Percentiles rank a stretch among this genome's conserved stretches.
phyloP scores from a whole-genome alignment of 257 asterid genomes.

The Mitragyna speciosa region DNA sequence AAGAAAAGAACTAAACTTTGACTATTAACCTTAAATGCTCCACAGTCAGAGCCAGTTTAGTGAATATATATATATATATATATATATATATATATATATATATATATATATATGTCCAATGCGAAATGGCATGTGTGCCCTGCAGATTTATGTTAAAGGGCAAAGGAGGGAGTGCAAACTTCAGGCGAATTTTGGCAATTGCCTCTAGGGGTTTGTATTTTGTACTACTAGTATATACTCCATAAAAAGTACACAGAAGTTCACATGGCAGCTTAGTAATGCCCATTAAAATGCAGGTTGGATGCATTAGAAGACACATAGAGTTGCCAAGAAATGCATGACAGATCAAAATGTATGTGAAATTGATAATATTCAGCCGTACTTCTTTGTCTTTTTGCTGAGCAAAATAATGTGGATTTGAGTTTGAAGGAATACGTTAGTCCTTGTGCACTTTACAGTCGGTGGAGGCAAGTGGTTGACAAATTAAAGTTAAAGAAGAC shows the following conservation, averaged over 20 bases:
- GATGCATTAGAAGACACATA: background rate
- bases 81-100: no score
- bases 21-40: background rate
- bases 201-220: background rate
- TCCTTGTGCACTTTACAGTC: background rate
- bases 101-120: background rate
- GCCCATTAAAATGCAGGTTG: background rate
- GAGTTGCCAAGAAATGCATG: background rate
- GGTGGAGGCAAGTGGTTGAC: constrained; percentile 1
- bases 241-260: background rate
- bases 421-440: background rate
- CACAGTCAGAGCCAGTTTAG: background rate
- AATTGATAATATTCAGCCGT: background rate
- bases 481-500: background rate
- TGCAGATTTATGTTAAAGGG: background rate
- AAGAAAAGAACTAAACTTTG: no score
- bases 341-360: constrained; percentile 3
- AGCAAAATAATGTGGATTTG: background rate
- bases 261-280: background rate
- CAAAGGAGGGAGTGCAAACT: background rate
- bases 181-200: background rate
- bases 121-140: background rate
- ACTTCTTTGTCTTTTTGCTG: background rate
- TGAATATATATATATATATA: no score
- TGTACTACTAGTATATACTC: no score